These are phyloP conservation scores for Phyllosticta paracitricarpa DNA, from an alignment of 2,329 filamentous ascomycete genomes.

Conservation along the genomic window DNA sequence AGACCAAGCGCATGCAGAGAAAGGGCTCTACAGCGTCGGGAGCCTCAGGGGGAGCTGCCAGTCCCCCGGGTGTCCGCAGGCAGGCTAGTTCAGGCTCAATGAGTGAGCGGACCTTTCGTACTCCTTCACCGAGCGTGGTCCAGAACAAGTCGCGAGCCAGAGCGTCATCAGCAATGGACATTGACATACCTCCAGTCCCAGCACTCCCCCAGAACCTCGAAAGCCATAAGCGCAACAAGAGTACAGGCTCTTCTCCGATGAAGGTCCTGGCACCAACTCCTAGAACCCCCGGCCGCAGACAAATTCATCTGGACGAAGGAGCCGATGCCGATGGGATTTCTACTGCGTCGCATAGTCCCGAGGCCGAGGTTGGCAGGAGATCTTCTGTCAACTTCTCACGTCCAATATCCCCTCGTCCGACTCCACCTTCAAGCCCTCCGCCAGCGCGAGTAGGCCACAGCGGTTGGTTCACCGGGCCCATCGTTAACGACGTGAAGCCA, in stretches of 20 bases:
- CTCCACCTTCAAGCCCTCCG: conserved; percentile 11
- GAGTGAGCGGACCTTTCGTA: conserved; percentile 80
- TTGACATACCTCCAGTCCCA: conserved; percentile 63
- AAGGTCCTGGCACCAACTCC: conserved; percentile 37
- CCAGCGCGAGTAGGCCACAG: conserved; percentile 14
- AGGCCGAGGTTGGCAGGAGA: conserved; percentile 25
- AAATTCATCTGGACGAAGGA: conserved; percentile 33
- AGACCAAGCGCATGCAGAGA: conserved; percentile 76
- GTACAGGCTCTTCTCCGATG: conserved; percentile 38
- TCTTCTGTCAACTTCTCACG: conserved; percentile 45
- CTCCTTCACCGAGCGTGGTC: conserved; percentile 44
- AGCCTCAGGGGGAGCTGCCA: conserved; percentile 35
- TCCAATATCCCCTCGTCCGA: conserved; percentile 40
- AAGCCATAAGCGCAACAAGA: conserved; percentile 32
- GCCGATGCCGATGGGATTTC: conserved; percentile 16
- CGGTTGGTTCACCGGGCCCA: conserved; percentile 31
- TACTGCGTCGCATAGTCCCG: conserved; percentile 27
- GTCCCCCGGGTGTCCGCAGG: conserved; percentile 26
- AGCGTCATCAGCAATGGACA: conserved; percentile 10
- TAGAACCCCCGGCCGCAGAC: conserved; percentile 25
- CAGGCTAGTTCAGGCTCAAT: conserved; percentile 68
- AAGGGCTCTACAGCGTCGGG: conserved; percentile 64
- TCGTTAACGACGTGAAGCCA: conserved; percentile 16
- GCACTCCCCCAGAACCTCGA: conserved; percentile 49
- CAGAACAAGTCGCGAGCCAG: conserved; percentile 15